Evolutionary conservation across 495 filamentous ascomycete genomes (phyloP).

Genomic region (Aspergillus nanangensis): DNA sequence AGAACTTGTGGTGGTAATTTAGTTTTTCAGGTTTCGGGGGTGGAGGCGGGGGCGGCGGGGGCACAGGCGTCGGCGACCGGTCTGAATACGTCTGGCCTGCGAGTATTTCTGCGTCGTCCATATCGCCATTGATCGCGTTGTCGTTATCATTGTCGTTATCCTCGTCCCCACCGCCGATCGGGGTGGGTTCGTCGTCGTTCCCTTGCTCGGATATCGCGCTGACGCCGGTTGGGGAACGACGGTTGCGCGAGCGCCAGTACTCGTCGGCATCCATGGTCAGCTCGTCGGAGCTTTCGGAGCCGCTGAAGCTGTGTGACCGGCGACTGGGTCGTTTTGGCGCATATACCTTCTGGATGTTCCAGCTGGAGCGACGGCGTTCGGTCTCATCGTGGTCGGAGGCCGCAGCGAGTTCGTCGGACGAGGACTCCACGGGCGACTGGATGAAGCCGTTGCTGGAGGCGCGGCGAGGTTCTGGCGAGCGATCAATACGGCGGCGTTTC

Average conservation of each 20-base stretch:
- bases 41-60: conserved; percentile 36
- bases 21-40: conserved; percentile 43
- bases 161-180: conserved; percentile 9
- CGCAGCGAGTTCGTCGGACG: conserved; percentile 49
- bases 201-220: conserved; percentile 5
- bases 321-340: conserved; percentile 33
- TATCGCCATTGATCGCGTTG: conserved; percentile 4
- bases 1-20: conserved; percentile 57
- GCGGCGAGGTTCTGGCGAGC: conserved; percentile 11
- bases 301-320: conserved; percentile 24
- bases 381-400: conserved; percentile 39
- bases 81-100: conserved; percentile 13
- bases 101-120: conserved; percentile 13
- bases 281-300: conserved; percentile 45
- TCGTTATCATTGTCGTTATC: conserved; percentile 14
- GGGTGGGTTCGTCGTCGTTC: conserved; percentile 9
- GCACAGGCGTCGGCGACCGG: conserved; percentile 28
- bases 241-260: conserved; percentile 35
- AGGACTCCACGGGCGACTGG: conserved; percentile 40
- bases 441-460: conserved; percentile 9
- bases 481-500: conserved; percentile 52
- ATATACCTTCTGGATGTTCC: conserved; percentile 29
- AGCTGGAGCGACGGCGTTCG: conserved; percentile 37
- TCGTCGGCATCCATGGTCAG: conserved; percentile 35
- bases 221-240: conserved; percentile 20